Evolutionary conservation across 148 eudicot genomes (phyloP).

Genomic region (Heliamphora exappendiculata): DNA sequence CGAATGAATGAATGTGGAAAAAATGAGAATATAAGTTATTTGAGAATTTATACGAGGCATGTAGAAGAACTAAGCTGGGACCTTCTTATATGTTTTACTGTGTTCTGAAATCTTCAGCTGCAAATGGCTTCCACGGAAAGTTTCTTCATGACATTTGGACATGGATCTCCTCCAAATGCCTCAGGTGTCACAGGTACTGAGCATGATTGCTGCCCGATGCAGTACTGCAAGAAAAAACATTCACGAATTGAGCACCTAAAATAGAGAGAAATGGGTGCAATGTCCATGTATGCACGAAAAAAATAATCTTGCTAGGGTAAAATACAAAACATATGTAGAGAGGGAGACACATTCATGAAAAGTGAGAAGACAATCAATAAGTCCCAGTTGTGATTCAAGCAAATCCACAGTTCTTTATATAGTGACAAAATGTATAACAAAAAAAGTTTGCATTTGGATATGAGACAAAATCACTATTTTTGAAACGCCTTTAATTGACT

Average conservation of each 20-base stretch:
- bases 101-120: slow-evolving; percentile 33
- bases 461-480: background rate
- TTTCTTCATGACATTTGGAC: slow-evolving; percentile 89
- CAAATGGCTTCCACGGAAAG: slow-evolving; percentile 87
- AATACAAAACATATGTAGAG: background rate
- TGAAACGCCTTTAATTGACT: background rate
- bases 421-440: background rate
- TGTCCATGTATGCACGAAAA: background rate
- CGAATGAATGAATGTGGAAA: background rate
- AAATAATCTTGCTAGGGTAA: background rate
- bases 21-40: background rate
- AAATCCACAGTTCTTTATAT: background rate
- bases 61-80: background rate
- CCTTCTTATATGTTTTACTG: background rate
- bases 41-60: background rate
- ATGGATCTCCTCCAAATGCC: slow-evolving; percentile 93
- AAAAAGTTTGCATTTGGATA: background rate
- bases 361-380: background rate
- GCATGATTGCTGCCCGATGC: slow-evolving; percentile 75
- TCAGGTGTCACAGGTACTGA: slow-evolving; percentile 65
- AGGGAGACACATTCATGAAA: background rate
- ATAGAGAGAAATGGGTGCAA: background rate
- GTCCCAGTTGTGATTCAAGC: background rate
- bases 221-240: slow-evolving; percentile 42
- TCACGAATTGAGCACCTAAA: background rate